A percentile compares a stretch with the other conserved stretches of the same genome.
These are phyloP conservation scores for Dioscorea dumetorum DNA, from an alignment of 106 monocot species.

Conservation along the genomic window DNA sequence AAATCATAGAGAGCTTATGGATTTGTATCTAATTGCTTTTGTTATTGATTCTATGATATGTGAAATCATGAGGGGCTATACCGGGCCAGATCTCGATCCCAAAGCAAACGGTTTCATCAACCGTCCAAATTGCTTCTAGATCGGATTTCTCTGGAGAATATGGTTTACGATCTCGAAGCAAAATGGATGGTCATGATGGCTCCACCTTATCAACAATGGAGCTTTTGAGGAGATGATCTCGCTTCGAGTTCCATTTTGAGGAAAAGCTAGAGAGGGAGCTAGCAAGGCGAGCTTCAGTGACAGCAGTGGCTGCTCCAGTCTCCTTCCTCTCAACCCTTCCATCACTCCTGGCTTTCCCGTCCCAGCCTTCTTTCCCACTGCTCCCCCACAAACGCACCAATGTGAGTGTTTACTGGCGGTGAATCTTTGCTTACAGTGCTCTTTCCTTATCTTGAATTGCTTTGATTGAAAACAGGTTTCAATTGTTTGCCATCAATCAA, in stretches of 20 bases:
- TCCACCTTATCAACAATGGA: too few species aligned
- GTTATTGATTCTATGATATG: too few species aligned
- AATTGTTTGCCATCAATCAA: slow-evolving; percentile 15
- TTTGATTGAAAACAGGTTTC: slow-evolving; percentile 6
- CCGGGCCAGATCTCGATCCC: too few species aligned
- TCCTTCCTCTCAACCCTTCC: slow-evolving; percentile 38
- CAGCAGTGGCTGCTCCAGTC: slow-evolving; percentile 21
- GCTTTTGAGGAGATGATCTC: too few species aligned
- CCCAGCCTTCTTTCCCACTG: slow-evolving; percentile 1
- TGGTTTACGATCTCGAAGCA: too few species aligned
- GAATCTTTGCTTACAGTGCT: not conserved
- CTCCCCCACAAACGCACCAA: slow-evolving; percentile 6
- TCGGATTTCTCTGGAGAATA: too few species aligned
- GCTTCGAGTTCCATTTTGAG: not conserved
- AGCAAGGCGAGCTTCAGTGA: not conserved
- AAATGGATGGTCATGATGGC: too few species aligned
- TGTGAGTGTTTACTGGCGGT: not conserved
- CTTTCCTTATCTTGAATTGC: not conserved
- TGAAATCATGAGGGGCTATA: too few species aligned
- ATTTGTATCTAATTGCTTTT: too few species aligned
- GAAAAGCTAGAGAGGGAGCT: not conserved
- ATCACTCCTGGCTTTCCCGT: slow-evolving; percentile 8
- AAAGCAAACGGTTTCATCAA: too few species aligned
- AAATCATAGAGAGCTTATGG: too few species aligned
- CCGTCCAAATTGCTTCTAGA: too few species aligned